These are phyloP conservation scores for Nitzschia sp. DNA, from an alignment of 108 stramenopile species.

Conservation along the genomic window DNA sequence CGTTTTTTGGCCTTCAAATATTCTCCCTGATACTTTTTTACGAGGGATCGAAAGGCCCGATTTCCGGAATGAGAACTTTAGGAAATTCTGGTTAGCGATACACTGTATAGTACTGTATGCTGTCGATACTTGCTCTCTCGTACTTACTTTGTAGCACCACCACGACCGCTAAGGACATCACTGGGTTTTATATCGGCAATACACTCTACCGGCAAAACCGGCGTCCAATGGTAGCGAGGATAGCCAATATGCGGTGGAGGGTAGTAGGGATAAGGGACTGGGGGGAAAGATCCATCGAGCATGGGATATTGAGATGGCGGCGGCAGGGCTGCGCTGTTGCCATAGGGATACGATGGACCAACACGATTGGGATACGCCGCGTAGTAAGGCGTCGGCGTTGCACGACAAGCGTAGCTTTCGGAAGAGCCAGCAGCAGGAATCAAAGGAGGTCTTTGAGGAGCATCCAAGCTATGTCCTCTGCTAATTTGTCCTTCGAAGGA, in stretches of 20 bases:
- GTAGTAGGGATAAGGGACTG: background rate
- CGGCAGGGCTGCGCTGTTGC: background rate
- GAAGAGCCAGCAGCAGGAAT: background rate
- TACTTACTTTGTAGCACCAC: too few species aligned
- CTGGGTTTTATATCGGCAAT: conserved; percentile 26
- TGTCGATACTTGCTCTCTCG: too few species aligned
- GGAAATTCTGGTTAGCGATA: too few species aligned
- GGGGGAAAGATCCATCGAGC: background rate
- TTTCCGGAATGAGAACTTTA: conserved; percentile 80
- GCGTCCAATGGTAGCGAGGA: conserved; percentile 1
- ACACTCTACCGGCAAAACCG: conserved; percentile 10
- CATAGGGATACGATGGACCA: conserved; percentile 3
- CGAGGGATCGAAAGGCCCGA: conserved; percentile 66
- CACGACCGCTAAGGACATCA: conserved; percentile 20
- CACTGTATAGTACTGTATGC: too few species aligned
- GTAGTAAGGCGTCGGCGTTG: background rate
- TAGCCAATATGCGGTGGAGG: background rate
- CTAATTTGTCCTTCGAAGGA: too few species aligned
- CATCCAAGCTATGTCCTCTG: background rate
- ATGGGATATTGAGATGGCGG: background rate
- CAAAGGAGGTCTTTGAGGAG: background rate
- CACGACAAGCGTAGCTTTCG: background rate
- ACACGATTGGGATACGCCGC: too few species aligned
- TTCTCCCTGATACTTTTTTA: conserved; percentile 54
- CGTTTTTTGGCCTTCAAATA: conserved; percentile 76